A percentile compares a stretch with the other conserved stretches of the same genome.
phyloP scores from a whole-genome alignment of 2,329 filamentous ascomycete genomes.

The Lecanosticta acicola region DNA sequence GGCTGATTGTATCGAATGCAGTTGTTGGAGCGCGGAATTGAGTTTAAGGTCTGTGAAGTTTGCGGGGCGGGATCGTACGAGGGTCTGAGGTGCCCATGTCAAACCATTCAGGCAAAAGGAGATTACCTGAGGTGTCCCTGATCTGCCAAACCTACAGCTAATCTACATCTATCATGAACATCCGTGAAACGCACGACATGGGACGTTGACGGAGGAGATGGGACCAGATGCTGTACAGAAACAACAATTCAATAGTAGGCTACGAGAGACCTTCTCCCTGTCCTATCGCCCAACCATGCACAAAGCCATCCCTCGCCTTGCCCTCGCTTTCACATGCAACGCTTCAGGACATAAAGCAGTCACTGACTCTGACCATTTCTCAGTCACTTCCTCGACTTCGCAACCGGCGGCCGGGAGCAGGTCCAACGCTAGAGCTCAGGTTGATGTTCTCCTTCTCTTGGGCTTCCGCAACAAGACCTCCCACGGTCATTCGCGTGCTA shows the following conservation, averaged over 20 bases:
- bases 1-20: too few species aligned
- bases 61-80: too few species aligned
- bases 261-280: background rate
- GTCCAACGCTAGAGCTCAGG: slow-evolving; percentile 36
- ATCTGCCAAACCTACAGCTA: too few species aligned
- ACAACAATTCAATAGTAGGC: background rate
- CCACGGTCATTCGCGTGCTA: slow-evolving; percentile 38
- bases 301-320: background rate
- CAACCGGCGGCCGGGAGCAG: slow-evolving; percentile 39
- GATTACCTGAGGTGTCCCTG: too few species aligned
- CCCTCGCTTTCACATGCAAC: background rate
- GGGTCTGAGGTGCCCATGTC: too few species aligned
- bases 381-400: slow-evolving; percentile 29
- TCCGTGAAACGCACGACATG: too few species aligned
- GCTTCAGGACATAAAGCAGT: background rate
- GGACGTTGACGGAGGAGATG: too few species aligned
- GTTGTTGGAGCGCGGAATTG: too few species aligned
- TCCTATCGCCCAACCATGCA: background rate
- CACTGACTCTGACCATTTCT: background rate
- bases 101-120: too few species aligned
- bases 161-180: too few species aligned
- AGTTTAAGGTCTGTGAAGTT: too few species aligned
- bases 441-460: slow-evolving; percentile 38
- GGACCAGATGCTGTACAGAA: too few species aligned
- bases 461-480: slow-evolving; percentile 27